Percentiles rank a stretch among this genome's conserved stretches.
Evolutionary conservation across 2,329 filamentous ascomycete species (phyloP).

Genomic region (Graphilbum sp.): DNA sequence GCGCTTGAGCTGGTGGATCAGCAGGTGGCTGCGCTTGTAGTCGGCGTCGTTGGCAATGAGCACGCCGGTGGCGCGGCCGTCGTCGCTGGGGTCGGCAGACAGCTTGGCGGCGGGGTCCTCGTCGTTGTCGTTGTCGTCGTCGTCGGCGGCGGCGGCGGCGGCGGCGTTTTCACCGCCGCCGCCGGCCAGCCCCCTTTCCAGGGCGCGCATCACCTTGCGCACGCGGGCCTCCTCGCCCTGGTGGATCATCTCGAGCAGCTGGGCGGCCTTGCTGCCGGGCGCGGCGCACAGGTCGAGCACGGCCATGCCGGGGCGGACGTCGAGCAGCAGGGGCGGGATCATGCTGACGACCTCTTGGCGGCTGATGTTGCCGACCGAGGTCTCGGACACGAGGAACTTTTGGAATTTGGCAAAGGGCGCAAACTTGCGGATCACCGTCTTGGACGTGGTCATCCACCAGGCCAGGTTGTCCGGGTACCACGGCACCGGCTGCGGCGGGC

Average conservation of each 20-base stretch:
- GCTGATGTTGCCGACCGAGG: constrained; percentile 91
- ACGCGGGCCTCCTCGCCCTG: constrained; percentile 80
- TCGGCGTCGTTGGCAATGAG: constrained; percentile 93
- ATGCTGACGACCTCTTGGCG: constrained; percentile 97
- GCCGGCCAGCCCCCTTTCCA: constrained; percentile 35
- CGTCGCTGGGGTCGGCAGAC: constrained; percentile 47
- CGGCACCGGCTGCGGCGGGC: constrained; percentile 63
- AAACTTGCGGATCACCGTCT: constrained; percentile 87
- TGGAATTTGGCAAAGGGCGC: constrained; percentile 91
- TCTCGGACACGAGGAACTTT: constrained; percentile 95
- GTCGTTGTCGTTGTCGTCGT: constrained; percentile 19
- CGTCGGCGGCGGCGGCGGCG: constrained; percentile 30
- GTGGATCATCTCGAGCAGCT: constrained; percentile 89
- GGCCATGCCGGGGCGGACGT: constrained; percentile 78
- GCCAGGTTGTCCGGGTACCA: constrained; percentile 95
- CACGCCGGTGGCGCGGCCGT: constrained; percentile 77
- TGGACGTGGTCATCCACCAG: constrained; percentile 96
- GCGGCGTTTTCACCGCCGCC: constrained; percentile 24
- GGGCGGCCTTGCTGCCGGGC: constrained; percentile 90
- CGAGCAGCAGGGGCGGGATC: constrained; percentile 91
- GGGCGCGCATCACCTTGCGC: constrained; percentile 46
- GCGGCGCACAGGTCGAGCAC: constrained; percentile 94
- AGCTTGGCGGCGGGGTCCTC: constrained; percentile 25
- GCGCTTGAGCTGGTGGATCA: constrained; percentile 95
- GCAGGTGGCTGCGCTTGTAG: constrained; percentile 91